Evolutionary conservation across 768 basidiomycete species (phyloP), one percentile per base, ranked within the genome.

Genomic region (Boletales sp.): DNA sequence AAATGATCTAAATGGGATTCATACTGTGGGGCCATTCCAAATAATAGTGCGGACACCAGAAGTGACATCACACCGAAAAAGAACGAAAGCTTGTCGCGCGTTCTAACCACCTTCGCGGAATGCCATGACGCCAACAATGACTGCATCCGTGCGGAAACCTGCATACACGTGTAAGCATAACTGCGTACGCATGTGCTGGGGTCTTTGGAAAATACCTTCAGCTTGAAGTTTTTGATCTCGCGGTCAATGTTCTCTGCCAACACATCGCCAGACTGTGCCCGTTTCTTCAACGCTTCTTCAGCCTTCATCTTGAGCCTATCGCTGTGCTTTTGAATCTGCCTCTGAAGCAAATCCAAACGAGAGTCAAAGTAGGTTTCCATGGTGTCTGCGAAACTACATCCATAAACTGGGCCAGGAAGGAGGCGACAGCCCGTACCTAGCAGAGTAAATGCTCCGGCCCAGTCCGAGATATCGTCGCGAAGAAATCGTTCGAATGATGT

Each of bases 311-410:
- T 93, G 48, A 96, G 76, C 41, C 81, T 76, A 53, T 93, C 89
- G 57, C 89, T 83, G 62, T 93, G 92, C 49, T 87, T 94, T 68
- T 90, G 87, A 28, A 95, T 77, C 50, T 83, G 83, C 37, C 94
- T 83, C 66, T 95, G 89, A 4, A 90, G 69, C 14, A 91, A 75
- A 64, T 90, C 89, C 55, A 90, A 73, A 64, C 89, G 86, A 2
- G 93, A 92, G 72, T 97, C 93, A 65, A 94, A 95, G 64, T 87
- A 96, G 0, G 94, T 96, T 70, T 96, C 94, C 66, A 94, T 74
- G 9, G 94, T 95, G 69, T 96, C 94, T 94, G 60, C 12, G 7
- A 6, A 17, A 21, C 40, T 18, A 8, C 34, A n/a, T 46, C 52
- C 25, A 43, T 46, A 13, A 33, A 21, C 21, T 3, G 33, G 14